phyloP scores from a whole-genome alignment of 2,329 filamentous ascomycete genomes.

The Talaromyces sp. region DNA sequence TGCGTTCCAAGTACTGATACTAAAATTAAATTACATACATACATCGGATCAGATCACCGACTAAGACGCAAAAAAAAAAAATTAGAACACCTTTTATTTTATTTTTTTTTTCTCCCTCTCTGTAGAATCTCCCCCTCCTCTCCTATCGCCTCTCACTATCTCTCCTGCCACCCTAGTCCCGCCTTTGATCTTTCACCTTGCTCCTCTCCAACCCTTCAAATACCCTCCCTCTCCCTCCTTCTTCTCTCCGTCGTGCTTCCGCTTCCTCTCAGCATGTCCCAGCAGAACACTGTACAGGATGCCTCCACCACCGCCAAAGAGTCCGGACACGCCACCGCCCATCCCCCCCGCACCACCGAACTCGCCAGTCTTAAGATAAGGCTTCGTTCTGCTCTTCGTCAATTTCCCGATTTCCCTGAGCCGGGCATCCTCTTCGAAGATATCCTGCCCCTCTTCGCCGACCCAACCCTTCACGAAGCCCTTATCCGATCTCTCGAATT shows the following conservation, averaged over 20 bases:
- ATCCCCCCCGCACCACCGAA: conserved; percentile 50
- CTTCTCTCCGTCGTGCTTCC: conserved; percentile 19
- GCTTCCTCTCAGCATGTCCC: conserved; percentile 37
- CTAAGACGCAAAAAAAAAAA: conserved; percentile 6
- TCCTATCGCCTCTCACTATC: conserved; percentile 11
- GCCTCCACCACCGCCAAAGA: conserved; percentile 39
- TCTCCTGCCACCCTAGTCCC: not conserved
- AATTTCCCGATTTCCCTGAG: conserved; percentile 87
- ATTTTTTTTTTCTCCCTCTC: conserved; percentile 11
- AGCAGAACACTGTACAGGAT: conserved; percentile 32
- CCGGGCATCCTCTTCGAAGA: conserved; percentile 95
- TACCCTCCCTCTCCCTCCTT: conserved; percentile 20
- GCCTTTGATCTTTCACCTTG: not conserved
- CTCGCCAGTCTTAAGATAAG: conserved; percentile 62
- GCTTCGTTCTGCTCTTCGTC: conserved; percentile 69
- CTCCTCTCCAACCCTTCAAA: conserved; percentile 2
- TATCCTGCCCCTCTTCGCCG: conserved; percentile 92
- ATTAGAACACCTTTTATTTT: conserved; percentile 5
- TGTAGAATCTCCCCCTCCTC: conserved; percentile 5
- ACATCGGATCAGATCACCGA: conserved; percentile 17
- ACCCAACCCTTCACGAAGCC: conserved; percentile 66
- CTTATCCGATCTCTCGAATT: conserved; percentile 83
- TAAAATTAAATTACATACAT: conserved; percentile 10
- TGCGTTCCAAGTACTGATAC: not conserved
- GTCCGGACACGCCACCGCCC: conserved; percentile 43